Conservation (phyloP, 805 yeast species). For the Dipodascus geniculatus region DNA sequence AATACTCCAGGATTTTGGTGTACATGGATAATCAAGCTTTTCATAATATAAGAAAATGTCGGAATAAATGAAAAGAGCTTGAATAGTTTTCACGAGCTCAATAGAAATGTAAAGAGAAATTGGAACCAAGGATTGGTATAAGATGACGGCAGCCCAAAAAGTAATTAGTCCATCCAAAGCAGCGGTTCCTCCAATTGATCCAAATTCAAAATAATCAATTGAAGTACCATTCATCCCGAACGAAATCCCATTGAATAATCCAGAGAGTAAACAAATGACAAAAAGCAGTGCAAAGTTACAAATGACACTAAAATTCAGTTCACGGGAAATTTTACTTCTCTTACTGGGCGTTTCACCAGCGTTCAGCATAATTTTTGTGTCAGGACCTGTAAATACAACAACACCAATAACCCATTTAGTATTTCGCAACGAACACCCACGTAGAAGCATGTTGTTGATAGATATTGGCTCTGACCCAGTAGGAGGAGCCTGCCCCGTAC, state of each 20-base stretch:
- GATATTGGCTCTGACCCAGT: slow-evolving; percentile 41
- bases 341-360: slow-evolving; percentile 72
- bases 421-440: slow-evolving; percentile 66
- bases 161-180: slow-evolving; percentile 55
- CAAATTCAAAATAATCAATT: slow-evolving; percentile 46
- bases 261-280: slow-evolving; percentile 55
- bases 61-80: slow-evolving; percentile 63
- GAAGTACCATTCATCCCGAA: slow-evolving; percentile 37
- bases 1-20: slow-evolving; percentile 73
- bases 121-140: slow-evolving; percentile 70
- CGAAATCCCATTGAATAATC: slow-evolving; percentile 56
- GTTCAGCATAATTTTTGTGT: slow-evolving; percentile 67
- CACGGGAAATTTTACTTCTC: slow-evolving; percentile 50
- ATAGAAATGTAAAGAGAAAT: slow-evolving; percentile 69
- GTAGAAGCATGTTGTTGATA: slow-evolving; percentile 49
- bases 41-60: slow-evolving; percentile 63
- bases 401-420: slow-evolving; percentile 67
- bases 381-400: slow-evolving; percentile 66
- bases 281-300: slow-evolving; percentile 53
- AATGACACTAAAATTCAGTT: slow-evolving; percentile 54
- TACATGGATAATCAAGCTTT: slow-evolving; percentile 59
- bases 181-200: slow-evolving; percentile 46
- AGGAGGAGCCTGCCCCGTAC: slow-evolving; percentile 16
- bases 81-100: slow-evolving; percentile 67
- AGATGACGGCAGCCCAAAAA: slow-evolving; percentile 60